Conservation (phyloP, 2,329 filamentous ascomycete species). For the Endocalyx cinctus region DNA sequence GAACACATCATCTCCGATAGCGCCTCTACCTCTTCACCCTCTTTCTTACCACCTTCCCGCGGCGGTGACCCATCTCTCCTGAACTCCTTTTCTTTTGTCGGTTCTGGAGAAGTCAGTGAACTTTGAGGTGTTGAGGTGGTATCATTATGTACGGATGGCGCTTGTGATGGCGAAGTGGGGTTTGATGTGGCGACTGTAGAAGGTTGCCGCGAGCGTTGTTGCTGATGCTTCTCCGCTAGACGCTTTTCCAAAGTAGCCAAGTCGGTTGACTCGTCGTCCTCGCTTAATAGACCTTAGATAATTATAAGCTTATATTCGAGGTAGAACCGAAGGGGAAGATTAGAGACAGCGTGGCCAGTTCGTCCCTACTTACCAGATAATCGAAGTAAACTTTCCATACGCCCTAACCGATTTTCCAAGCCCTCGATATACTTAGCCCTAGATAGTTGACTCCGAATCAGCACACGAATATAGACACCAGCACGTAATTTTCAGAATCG, state of each 20-base stretch:
- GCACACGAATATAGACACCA: too few species aligned
- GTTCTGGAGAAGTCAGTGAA: slow-evolving; percentile 50
- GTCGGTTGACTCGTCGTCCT: slow-evolving; percentile 84
- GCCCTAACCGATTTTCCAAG: slow-evolving; percentile 86
- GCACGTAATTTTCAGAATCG: too few species aligned
- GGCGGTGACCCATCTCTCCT: slow-evolving; percentile 37
- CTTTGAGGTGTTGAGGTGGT: slow-evolving; percentile 46
- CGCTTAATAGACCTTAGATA: slow-evolving; percentile 65
- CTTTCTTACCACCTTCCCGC: slow-evolving; percentile 37
- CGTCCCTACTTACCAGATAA: slow-evolving; percentile 61
- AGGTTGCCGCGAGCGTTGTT: slow-evolving; percentile 44
- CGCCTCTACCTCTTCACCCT: slow-evolving; percentile 72
- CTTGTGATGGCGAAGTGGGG: slow-evolving; percentile 47
- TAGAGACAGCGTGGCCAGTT: background rate
- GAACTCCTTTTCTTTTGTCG: slow-evolving; percentile 33
- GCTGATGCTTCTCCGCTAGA: slow-evolving; percentile 52
- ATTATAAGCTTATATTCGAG: background rate
- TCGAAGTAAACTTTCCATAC: slow-evolving; percentile 89
- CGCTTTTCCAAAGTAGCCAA: slow-evolving; percentile 83
- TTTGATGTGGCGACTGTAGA: slow-evolving; percentile 44
- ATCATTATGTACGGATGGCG: slow-evolving; percentile 39
- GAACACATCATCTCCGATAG: slow-evolving; percentile 99
- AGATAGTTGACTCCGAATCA: background rate
- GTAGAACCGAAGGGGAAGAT: too few species aligned
- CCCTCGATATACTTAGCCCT: slow-evolving; percentile 96